A percentile compares a stretch with the other conserved stretches of the same genome.
These are phyloP conservation scores for Agaricus subrufescens DNA, from an alignment of 768 basidiomycete species.

Conservation along the genomic window DNA sequence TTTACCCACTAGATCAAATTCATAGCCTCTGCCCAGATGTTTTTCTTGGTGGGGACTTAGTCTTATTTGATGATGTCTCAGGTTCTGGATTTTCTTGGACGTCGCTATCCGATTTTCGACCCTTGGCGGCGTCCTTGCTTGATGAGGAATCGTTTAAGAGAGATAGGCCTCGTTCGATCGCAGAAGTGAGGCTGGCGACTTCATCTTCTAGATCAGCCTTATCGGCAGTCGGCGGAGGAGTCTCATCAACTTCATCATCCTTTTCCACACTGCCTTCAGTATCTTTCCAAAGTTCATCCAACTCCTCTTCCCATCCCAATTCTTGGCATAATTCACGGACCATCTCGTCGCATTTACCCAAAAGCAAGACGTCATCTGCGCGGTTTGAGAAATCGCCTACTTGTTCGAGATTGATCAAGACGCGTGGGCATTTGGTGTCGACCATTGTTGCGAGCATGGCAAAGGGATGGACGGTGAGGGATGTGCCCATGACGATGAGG, in stretches of 20 bases:
- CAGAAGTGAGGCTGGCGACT: slow-evolving; percentile 28
- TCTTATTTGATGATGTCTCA: neutral
- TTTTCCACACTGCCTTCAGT: slow-evolving; percentile 31
- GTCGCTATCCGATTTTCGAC: neutral
- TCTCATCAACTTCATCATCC: slow-evolving; percentile 7
- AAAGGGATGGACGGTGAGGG: slow-evolving; percentile 83
- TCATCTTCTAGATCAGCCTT: slow-evolving; percentile 19
- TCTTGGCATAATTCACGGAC: slow-evolving; percentile 56
- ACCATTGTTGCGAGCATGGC: slow-evolving; percentile 68
- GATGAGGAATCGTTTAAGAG: neutral
- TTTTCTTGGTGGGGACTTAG: neutral
- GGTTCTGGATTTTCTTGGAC: neutral
- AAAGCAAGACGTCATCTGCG: slow-evolving; percentile 54
- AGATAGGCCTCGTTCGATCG: slow-evolving; percentile 25
- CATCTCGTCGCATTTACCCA: slow-evolving; percentile 70
- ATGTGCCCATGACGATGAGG: slow-evolving; percentile 88
- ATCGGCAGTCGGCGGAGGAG: neutral
- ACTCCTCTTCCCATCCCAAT: slow-evolving; percentile 72
- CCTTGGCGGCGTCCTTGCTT: neutral
- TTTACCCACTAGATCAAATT: neutral
- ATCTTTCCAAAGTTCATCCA: slow-evolving; percentile 49
- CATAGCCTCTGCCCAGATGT: neutral
- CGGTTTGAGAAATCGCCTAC: slow-evolving; percentile 63
- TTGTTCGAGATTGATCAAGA: slow-evolving; percentile 84
- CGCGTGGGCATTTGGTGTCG: slow-evolving; percentile 57